A percentile compares a stretch with the other conserved stretches of the same genome.
Evolutionary conservation across 352 stramenopile species (phyloP).

Genomic region (Elongisporangium anandrum): DNA sequence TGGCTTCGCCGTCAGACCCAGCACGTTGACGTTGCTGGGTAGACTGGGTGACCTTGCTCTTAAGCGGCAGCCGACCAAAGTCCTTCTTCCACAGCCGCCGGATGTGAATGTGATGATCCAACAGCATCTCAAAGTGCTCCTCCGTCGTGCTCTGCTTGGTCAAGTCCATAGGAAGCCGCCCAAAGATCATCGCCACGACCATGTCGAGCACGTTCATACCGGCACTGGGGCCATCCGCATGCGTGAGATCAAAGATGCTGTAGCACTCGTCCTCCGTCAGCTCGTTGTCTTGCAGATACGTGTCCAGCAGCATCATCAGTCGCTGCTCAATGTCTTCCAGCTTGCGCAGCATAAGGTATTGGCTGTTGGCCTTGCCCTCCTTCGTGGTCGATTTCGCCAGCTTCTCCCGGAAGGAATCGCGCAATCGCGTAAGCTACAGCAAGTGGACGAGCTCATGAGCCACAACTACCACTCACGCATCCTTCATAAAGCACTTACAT

Average conservation of each 20-base stretch:
- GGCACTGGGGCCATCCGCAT: constrained; percentile 13
- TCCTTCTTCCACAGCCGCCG: constrained; percentile 79
- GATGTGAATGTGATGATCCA: constrained; percentile 80
- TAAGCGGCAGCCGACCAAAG: constrained; percentile 64
- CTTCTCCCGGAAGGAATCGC: constrained; percentile 67
- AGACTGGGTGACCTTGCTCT: constrained; percentile 6
- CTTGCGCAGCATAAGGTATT: constrained; percentile 66
- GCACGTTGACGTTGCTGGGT: not conserved
- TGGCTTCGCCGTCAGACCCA: not conserved
- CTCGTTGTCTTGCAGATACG: constrained; percentile 52
- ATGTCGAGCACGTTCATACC: constrained; percentile 85
- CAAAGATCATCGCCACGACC: constrained; percentile 84
- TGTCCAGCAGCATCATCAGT: constrained; percentile 50
- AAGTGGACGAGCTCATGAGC: not conserved
- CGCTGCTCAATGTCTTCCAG: constrained; percentile 79
- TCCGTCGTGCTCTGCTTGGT: constrained; percentile 45
- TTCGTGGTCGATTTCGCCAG: constrained; percentile 25
- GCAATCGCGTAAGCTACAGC: constrained; percentile 45
- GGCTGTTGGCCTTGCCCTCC: constrained; percentile 16
- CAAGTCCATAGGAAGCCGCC: constrained; percentile 70
- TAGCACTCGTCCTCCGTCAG: constrained; percentile 44
- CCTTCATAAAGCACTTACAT: constrained; percentile 16
- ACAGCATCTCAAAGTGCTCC: constrained; percentile 66
- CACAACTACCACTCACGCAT: not conserved
- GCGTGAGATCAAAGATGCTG: constrained; percentile 22